A percentile compares a stretch with the other conserved stretches of the same genome.
These are phyloP conservation scores for Fistulinella cinereoalba DNA, from an alignment of 1,284 basidiomycete genomes.

Conservation along the genomic window DNA sequence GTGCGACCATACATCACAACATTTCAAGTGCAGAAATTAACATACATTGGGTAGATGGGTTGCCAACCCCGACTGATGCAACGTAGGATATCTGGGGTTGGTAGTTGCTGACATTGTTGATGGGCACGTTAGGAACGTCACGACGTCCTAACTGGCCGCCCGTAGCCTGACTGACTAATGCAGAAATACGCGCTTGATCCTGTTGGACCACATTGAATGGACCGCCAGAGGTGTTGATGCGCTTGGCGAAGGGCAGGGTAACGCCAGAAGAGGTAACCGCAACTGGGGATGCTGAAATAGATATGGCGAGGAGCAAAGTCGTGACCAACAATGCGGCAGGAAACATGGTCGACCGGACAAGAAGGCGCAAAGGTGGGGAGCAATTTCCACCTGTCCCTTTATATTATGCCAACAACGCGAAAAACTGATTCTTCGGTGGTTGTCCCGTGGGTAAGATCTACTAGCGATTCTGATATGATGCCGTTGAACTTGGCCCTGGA, in stretches of 20 bases:
- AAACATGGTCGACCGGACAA: too few relatives aligned
- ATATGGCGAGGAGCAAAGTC: too few relatives aligned
- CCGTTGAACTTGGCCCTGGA: too few relatives aligned
- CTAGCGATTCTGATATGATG: too few relatives aligned
- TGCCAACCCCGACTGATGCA: conserved; percentile 55
- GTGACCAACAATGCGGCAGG: too few relatives aligned
- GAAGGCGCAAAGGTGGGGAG: conserved; percentile 39
- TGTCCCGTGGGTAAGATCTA: too few relatives aligned
- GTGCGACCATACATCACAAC: neutral
- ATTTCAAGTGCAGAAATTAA: neutral
- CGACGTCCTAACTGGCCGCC: conserved; percentile 37
- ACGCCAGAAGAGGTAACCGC: conserved; percentile 39
- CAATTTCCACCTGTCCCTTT: too few relatives aligned
- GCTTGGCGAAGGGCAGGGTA: conserved; percentile 47
- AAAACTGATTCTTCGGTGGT: too few relatives aligned
- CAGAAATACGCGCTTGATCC: conserved; percentile 51
- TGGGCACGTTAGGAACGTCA: conserved; percentile 17
- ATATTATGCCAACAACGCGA: too few relatives aligned
- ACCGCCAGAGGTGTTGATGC: conserved; percentile 49
- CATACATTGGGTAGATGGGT: conserved; percentile 54
- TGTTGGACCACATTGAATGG: conserved; percentile 47
- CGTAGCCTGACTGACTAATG: conserved; percentile 40
- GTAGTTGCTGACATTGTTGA: neutral
- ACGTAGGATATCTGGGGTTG: conserved; percentile 36
- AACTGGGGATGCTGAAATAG: conserved; percentile 46